Evolutionary conservation across 176 grass and related monocot genomes (phyloP).

Genomic region (Zoysia pacifica): DNA sequence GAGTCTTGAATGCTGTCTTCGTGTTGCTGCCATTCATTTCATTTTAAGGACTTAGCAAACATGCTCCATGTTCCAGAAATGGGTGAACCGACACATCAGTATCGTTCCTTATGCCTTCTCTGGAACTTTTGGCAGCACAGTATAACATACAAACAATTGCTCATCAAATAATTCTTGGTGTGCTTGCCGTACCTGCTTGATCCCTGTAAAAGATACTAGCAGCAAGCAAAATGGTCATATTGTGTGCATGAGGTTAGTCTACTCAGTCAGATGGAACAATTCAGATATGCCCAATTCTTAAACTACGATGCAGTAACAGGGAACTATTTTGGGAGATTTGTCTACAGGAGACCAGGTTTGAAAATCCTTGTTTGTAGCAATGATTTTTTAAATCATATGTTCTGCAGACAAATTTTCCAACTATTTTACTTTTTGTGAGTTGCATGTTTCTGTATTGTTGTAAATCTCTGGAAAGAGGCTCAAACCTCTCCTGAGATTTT

Average conservation of each 20-base stretch:
- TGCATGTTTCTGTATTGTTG: conserved; percentile 28
- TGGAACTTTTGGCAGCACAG: conserved; percentile 3
- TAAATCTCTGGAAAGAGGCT: conserved; percentile 26
- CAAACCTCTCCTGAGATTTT: conserved; percentile 1
- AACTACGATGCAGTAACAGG: no score
- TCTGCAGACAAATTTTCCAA: no score
- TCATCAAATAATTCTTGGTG: conserved; percentile 9
- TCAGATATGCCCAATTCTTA: background rate
- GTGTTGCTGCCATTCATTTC: conserved; percentile 16
- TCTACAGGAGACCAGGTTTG: no score
- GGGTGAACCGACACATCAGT: conserved; percentile 4
- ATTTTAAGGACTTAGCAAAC: conserved; percentile 23
- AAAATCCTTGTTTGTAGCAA: no score
- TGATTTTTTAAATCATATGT: no score
- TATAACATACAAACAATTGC: conserved; percentile 16
- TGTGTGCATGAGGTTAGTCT: conserved; percentile 23
- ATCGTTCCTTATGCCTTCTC: background rate
- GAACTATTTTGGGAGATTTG: no score
- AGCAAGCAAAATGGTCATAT: conserved; percentile 23
- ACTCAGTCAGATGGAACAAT: conserved; percentile 21
- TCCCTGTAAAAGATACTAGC: conserved; percentile 20
- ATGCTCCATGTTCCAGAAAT: conserved; percentile 1
- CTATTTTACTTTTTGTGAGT: conserved; percentile 9
- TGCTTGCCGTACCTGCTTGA: background rate
- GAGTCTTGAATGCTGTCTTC: conserved; percentile 26